Evolutionary conservation across 129 eudicot genomes (phyloP), one percentile per base, ranked within the genome.

Genomic region (sunflower (Helianthus annuus)): DNA sequence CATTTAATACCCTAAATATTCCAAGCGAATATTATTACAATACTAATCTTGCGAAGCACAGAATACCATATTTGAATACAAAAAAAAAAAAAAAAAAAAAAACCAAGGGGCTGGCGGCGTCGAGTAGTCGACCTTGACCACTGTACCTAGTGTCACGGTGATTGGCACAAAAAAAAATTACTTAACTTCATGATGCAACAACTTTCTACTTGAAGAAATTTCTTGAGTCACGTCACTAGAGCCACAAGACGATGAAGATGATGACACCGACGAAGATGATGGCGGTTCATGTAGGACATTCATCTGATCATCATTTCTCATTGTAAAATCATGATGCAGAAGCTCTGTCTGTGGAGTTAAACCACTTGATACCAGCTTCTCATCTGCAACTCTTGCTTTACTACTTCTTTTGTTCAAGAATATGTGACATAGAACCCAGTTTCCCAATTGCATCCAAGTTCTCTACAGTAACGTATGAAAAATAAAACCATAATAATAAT

Each of bases 391-490:
- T 69, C 67, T 72, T 34, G 53, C n/a, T 39, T 65, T 81, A 10
- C 57, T 39, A 51, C 71, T 71, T 69, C 86, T 71, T 64, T 64
- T 85, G 81, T 77, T 87, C 76, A 78, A 64, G 52, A 87, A 85
- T 52, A 92, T 54, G 79, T 81, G 91, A 74, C 96, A 92, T 16
- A 89, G 67, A 45, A 86, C 84, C 98, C 96, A 92, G 45, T 85
- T 85, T 51, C 90, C 96, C 76, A 83, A 66, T 79, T 81, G 81
- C 48, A 64, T 56, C 85, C 78, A 76, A 9, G 66, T 68, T 53
- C 60, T 81, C 92, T 88, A 87, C 77, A 0, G 9, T 42, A 42
- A 42, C 2, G 8, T 7, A 42, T 42, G 46, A 6, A 6, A 6
- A 42, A 9, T 42, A 42, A 6, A 42, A 42, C 10, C 36, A 32